These are phyloP conservation scores for Clonostachys byssicola DNA, from an alignment of 2,329 filamentous ascomycete genomes.

Conservation along the genomic window DNA sequence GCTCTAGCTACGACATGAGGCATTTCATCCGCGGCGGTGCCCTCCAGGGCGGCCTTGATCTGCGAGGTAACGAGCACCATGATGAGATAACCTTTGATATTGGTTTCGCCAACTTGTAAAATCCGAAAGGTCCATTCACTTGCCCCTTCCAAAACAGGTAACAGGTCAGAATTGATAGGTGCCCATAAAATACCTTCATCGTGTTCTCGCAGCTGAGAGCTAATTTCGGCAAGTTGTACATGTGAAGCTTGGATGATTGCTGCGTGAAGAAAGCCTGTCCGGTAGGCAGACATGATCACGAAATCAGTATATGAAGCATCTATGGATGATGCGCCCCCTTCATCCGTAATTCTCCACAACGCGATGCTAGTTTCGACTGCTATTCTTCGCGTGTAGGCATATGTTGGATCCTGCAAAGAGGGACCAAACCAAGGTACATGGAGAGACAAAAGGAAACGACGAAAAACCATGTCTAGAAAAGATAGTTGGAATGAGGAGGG, in stretches of 20 bases:
- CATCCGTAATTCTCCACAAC: slow-evolving; percentile 27
- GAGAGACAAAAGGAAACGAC: slow-evolving; percentile 49
- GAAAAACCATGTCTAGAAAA: slow-evolving; percentile 37
- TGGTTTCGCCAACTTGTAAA: slow-evolving; percentile 47
- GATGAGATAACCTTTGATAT: slow-evolving; percentile 48
- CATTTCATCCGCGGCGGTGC: slow-evolving; percentile 25
- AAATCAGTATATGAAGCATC: no score
- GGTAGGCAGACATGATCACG: slow-evolving; percentile 18
- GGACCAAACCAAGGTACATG: slow-evolving; percentile 46
- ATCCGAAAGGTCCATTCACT: slow-evolving; percentile 29
- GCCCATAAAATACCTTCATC: slow-evolving; percentile 27
- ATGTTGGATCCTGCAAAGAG: slow-evolving; percentile 33
- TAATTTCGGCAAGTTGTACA: slow-evolving; percentile 32
- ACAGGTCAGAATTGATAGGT: slow-evolving; percentile 31
- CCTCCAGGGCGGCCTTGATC: slow-evolving; percentile 31
- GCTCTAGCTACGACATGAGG: neutral
- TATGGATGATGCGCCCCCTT: no score
- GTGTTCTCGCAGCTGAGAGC: slow-evolving; percentile 27
- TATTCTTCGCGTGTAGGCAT: slow-evolving; percentile 45
- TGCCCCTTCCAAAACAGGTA: slow-evolving; percentile 33
- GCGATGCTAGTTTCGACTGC: slow-evolving; percentile 42
- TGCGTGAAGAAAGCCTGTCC: slow-evolving; percentile 31
- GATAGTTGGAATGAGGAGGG: slow-evolving; percentile 37
- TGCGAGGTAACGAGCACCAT: slow-evolving; percentile 28
- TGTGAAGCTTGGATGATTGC: slow-evolving; percentile 25